Percentiles rank a stretch among this genome's conserved stretches.
Evolutionary conservation across 2,329 filamentous ascomycete genomes (phyloP).

Genomic region (Simplicillium aogashimaense): DNA sequence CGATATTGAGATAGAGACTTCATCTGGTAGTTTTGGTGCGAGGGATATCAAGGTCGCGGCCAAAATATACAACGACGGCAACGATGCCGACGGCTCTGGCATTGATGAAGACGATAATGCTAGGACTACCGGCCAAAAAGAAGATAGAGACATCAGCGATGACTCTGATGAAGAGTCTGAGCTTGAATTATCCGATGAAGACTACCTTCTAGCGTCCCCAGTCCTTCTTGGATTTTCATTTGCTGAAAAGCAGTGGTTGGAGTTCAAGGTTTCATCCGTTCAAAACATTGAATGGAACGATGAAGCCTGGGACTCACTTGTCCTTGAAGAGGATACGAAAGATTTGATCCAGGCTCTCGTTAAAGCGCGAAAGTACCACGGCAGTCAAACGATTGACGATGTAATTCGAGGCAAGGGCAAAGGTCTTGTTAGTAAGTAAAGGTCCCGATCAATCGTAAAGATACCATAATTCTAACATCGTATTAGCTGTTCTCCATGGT

Average conservation of each 20-base stretch:
- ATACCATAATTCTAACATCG: slow-evolving; percentile 6
- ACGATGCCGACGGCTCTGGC: neutral
- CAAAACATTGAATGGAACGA: slow-evolving; percentile 79
- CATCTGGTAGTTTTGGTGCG: slow-evolving; percentile 29
- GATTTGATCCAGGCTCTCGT: slow-evolving; percentile 67
- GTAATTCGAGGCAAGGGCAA: slow-evolving; percentile 78
- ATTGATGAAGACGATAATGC: slow-evolving; percentile 7
- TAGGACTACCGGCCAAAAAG: neutral
- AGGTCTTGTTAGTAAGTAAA: slow-evolving; percentile 56
- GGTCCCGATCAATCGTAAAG: neutral
- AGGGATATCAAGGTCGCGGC: slow-evolving; percentile 35
- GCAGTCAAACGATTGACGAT: slow-evolving; percentile 73
- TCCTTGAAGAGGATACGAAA: slow-evolving; percentile 54
- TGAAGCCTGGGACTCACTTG: slow-evolving; percentile 70
- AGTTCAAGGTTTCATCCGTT: slow-evolving; percentile 72
- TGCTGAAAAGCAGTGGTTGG: slow-evolving; percentile 81
- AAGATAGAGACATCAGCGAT: slow-evolving; percentile 7
- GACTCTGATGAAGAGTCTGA: slow-evolving; percentile 12
- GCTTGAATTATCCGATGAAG: slow-evolving; percentile 65
- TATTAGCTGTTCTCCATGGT: slow-evolving; percentile 61
- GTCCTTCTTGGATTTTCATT: slow-evolving; percentile 83
- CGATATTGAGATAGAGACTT: slow-evolving; percentile 23
- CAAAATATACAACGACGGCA: slow-evolving; percentile 38
- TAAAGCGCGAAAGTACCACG: slow-evolving; percentile 74
- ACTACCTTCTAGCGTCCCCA: slow-evolving; percentile 74